Evolutionary conservation across 164 flowering plant species (phyloP).

Genomic region (Magnolia officinalis): DNA sequence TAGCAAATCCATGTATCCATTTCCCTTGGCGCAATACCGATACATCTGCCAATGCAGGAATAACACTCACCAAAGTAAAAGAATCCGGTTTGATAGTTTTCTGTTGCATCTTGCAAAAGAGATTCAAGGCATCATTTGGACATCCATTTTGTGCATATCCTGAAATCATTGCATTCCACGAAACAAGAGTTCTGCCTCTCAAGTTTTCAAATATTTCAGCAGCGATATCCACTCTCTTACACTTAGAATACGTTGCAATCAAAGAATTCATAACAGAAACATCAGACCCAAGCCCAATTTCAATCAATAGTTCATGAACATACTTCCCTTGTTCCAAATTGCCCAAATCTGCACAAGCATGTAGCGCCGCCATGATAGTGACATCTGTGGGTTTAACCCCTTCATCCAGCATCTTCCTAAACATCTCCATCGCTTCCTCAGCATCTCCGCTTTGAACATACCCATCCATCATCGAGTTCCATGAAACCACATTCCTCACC

Average conservation of each 20-base stretch:
- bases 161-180: conserved; percentile 89
- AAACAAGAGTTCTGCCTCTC: conserved; percentile 53
- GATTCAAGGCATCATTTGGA: conserved; percentile 54
- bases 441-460: conserved; percentile 61
- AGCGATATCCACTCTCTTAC: conserved; percentile 63
- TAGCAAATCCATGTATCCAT: conserved; percentile 75
- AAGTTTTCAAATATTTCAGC: conserved; percentile 46
- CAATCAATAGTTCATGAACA: conserved; percentile 47
- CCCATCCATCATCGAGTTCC: conserved; percentile 86
- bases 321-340: conserved; percentile 54
- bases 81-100: conserved; percentile 55
- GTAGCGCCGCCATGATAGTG: conserved; percentile 66
- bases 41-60: conserved; percentile 71
- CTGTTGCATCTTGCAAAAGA: conserved; percentile 50
- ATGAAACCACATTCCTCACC: conserved; percentile 60
- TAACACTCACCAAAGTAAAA: conserved; percentile 74
- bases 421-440: conserved; percentile 53
- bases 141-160: conserved; percentile 78
- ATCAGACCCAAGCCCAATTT: conserved; percentile 44
- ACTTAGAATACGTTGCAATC: conserved; percentile 88
- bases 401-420: conserved; percentile 60
- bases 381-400: conserved; percentile 64
- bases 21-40: conserved; percentile 65
- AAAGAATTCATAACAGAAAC: conserved; percentile 70
- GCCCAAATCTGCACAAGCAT: conserved; percentile 71